These are phyloP conservation scores for Acer campestre DNA, from an alignment of 345 rosid species.

Conservation along the genomic window DNA sequence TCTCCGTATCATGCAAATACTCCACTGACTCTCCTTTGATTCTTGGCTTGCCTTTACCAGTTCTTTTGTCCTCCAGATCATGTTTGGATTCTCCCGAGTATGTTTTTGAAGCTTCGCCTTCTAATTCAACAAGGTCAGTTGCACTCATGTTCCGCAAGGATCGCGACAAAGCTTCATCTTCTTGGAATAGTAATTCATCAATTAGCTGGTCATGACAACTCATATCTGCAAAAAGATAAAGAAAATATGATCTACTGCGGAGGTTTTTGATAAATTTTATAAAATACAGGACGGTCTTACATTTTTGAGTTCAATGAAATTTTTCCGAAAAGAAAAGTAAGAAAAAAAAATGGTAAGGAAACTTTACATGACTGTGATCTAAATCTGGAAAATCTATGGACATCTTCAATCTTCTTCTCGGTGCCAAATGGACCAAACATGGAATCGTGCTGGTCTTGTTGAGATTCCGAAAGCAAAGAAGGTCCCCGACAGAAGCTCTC, in stretches of 20 bases:
- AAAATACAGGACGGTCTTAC: background rate
- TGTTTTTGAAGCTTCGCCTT: constrained; percentile 23
- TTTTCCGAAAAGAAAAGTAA: too few species aligned
- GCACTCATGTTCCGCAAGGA: constrained; percentile 11
- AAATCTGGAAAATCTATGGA: constrained; percentile 14
- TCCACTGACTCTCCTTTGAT: constrained; percentile 14
- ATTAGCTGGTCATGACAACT: constrained; percentile 37
- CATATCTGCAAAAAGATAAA: constrained; percentile 35
- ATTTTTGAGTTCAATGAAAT: background rate
- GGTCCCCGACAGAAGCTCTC: constrained; percentile 63
- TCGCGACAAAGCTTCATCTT: constrained; percentile 16
- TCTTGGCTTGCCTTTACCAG: background rate
- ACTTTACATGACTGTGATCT: constrained; percentile 32
- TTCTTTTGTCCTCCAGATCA: constrained; percentile 13
- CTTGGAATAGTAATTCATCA: constrained; percentile 27
- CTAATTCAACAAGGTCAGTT: constrained; percentile 31
- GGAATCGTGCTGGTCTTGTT: constrained; percentile 29
- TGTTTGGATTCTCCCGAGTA: constrained; percentile 6
- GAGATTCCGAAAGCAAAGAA: constrained; percentile 33
- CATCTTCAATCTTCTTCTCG: constrained; percentile 18
- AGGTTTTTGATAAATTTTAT: background rate
- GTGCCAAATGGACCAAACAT: background rate
- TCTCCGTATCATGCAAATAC: constrained; percentile 35
- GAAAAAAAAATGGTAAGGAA: background rate
- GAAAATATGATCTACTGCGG: background rate